Percentiles rank a stretch among this genome's conserved stretches.
Evolutionary conservation across 2,329 filamentous ascomycete species (phyloP).

Genomic region (Diaporthe capsici): DNA sequence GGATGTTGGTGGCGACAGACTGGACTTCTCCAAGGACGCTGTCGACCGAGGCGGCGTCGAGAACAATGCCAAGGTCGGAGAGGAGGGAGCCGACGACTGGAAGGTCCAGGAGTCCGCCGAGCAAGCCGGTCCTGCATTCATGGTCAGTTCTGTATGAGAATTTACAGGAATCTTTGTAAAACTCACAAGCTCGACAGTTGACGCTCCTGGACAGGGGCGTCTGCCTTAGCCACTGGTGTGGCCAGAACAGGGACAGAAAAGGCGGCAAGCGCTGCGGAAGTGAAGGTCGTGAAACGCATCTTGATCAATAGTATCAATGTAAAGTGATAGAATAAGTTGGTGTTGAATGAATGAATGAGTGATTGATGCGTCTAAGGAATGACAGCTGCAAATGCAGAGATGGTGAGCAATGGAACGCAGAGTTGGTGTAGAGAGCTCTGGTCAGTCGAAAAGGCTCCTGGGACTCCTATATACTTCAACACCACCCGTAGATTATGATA

Average conservation of each 20-base stretch:
- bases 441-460: constrained; percentile 4
- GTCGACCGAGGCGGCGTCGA: constrained; percentile 11
- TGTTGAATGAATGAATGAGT: constrained; percentile 8
- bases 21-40: constrained; percentile 18
- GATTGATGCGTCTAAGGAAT: neutral
- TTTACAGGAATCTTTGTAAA: neutral
- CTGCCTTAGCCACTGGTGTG: constrained; percentile 22
- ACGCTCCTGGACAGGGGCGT: constrained; percentile 7
- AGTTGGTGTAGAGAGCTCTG: constrained; percentile 16
- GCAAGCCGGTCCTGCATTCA: constrained; percentile 16
- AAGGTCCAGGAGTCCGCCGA: constrained; percentile 24
- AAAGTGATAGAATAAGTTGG: constrained; percentile 24
- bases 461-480: constrained; percentile 4
- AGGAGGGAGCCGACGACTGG: constrained; percentile 15
- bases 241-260: constrained; percentile 22
- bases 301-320: neutral
- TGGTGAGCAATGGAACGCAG: constrained; percentile 3
- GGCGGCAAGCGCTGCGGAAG: constrained; percentile 21
- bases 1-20: constrained; percentile 22
- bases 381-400: constrained; percentile 24
- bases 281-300: constrained; percentile 22
- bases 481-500: constrained; percentile 25
- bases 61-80: neutral
- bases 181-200: constrained; percentile 17
- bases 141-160: constrained; percentile 1